Percentiles rank a stretch among this genome's conserved stretches.
These are phyloP conservation scores for Asclepias syriaca DNA, from an alignment of 257 asterid species.

Conservation along the genomic window DNA sequence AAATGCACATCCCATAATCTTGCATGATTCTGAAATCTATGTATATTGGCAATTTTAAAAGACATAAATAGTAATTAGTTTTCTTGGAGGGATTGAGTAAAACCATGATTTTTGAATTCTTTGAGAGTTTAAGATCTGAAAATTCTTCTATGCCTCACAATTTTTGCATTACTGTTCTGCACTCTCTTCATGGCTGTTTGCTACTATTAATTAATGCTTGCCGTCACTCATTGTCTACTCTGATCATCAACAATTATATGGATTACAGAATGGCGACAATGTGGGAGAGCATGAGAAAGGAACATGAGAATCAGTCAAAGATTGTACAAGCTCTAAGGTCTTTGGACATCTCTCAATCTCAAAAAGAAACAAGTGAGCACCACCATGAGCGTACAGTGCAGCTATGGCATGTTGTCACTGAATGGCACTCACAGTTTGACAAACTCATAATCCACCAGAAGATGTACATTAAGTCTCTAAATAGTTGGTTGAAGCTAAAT, in stretches of 20 bases:
- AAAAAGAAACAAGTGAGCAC: slow-evolving; percentile 83
- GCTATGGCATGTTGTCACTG: slow-evolving; percentile 70
- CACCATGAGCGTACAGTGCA: slow-evolving; percentile 82
- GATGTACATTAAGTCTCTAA: slow-evolving; percentile 62
- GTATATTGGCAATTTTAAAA: background rate
- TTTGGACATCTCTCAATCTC: slow-evolving; percentile 59
- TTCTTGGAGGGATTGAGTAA: background rate
- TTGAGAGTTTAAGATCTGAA: background rate
- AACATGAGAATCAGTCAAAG: slow-evolving; percentile 61
- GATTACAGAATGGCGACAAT: slow-evolving; percentile 75
- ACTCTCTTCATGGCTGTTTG: background rate
- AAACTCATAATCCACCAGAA: slow-evolving; percentile 68
- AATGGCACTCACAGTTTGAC: slow-evolving; percentile 64
- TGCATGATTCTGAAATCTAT: background rate
- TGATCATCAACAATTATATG: background rate
- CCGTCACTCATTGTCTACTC: slow-evolving; percentile 1
- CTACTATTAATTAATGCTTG: background rate
- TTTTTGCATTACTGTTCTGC: background rate
- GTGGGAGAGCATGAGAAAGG: slow-evolving; percentile 81
- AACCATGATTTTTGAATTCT: background rate
- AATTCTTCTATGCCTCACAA: background rate
- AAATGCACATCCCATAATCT: background rate
- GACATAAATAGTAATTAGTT: background rate
- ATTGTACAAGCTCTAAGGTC: slow-evolving; percentile 49
- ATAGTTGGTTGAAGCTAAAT: slow-evolving; percentile 70